phyloP scores from a whole-genome alignment of 768 basidiomycete species.

The Boletus vermiculosoides region DNA sequence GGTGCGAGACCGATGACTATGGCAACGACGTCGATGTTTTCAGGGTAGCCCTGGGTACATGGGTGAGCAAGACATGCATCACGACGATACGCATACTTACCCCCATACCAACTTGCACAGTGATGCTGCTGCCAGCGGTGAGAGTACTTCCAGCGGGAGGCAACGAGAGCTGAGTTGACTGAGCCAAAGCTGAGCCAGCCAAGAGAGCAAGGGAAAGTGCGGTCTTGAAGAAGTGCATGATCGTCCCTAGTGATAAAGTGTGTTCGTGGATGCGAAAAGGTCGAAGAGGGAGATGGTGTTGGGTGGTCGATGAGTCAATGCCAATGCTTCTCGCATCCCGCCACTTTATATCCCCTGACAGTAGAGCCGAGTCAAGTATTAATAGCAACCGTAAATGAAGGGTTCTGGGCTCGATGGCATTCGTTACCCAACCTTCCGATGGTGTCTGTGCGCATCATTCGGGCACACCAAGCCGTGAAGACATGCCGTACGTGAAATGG shows the following conservation, averaged over 20 bases:
- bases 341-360: constrained; percentile 18
- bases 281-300: neutral
- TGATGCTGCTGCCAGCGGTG: constrained; percentile 4
- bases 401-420: neutral
- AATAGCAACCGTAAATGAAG: neutral
- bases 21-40: constrained; percentile 28
- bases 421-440: neutral
- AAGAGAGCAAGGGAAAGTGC: constrained; percentile 15
- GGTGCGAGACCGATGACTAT: constrained; percentile 33
- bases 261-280: neutral
- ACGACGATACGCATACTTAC: constrained; percentile 3
- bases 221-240: constrained; percentile 19
- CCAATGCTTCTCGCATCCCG: neutral
- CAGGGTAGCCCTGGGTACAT: constrained; percentile 14
- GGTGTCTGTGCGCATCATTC: neutral
- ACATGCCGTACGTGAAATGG: neutral
- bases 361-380: neutral
- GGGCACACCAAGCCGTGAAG: constrained; percentile 9
- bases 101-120: constrained; percentile 20
- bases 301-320: neutral
- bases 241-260: neutral
- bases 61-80: neutral
- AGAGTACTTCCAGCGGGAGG: constrained; percentile 14
- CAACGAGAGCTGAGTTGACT: constrained; percentile 7
- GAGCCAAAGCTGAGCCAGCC: constrained; percentile 15